Base-by-base conservation (phyloP, 352 stramenopile species). In the Aphanomyces astaci region DNA sequence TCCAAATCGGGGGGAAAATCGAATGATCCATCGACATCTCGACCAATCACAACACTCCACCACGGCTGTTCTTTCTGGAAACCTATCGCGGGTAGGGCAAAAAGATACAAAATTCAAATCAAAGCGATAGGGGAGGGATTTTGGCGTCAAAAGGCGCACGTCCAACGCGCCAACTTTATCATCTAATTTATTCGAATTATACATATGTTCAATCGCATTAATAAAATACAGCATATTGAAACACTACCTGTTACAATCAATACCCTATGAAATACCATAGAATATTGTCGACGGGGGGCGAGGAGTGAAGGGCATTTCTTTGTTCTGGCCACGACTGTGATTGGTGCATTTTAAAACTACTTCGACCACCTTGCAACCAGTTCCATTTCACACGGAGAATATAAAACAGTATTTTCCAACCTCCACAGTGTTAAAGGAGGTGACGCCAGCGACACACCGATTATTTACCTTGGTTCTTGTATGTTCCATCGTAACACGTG, bases 61-160 rank as follows among this genome's bases (percentile, higher is more conserved):
- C 10, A 13, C 25, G n/a, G 36, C 28, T 59, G 62, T 68, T 68
- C 62, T 68, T 68, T 68, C 62, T 68, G 17, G 62, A 68, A 68
- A 11, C 13, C 13, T 5, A 15, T 17, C 4, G 19, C 39, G 62
- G 62, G 62, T 68, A 60, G 43, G 62, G 62, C 33, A 39, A 4
- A 22, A 25, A 2, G 10, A 68, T 68, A 68, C 62, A 68, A 68
- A 68, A 9, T 25, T 31, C 30, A 68, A 68, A 45, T 68, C 39
- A 68, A 60, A 68, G 62, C 43, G 62, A 68, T 36, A 68, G 62
- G 62, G 62, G 11, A 60, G 51, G 28, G 36, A 59, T 36, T 30
- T 22, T 17, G 22, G 27, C 4, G 27, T 59, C 51, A 59, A 59
- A 59, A 39, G 25, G 62, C 22, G 3, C 2, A 9, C 28, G 9